Percentiles rank a stretch among this genome's conserved stretches.
Evolutionary conservation across 2,329 filamentous ascomycete species (phyloP).

Genomic region (Tolypocladium amazonense): DNA sequence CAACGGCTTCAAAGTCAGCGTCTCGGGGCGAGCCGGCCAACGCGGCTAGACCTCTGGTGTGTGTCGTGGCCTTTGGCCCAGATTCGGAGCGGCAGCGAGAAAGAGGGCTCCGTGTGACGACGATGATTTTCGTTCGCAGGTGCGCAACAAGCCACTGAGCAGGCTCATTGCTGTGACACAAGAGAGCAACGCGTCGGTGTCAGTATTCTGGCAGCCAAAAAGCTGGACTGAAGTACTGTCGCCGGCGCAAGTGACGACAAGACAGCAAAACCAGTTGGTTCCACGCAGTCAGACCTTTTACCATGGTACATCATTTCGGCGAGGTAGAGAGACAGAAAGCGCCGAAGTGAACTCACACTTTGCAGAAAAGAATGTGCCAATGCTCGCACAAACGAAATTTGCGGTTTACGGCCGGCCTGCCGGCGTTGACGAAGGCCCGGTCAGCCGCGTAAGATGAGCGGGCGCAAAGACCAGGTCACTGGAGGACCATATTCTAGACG

Average conservation of each 20-base stretch:
- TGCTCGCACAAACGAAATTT: not conserved
- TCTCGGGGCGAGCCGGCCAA: not conserved
- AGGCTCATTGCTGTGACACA: not conserved
- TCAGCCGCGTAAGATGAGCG: not conserved
- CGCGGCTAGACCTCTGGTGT: constrained; percentile 23
- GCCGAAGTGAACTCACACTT: not conserved
- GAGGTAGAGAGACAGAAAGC: not conserved
- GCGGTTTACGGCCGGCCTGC: not conserved
- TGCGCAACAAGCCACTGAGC: not conserved
- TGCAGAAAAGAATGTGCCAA: not conserved
- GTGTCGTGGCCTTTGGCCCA: constrained; percentile 50
- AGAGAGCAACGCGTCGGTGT: constrained; percentile 1
- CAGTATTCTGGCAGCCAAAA: not conserved
- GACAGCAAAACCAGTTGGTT: constrained; percentile 34
- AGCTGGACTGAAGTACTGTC: not conserved
- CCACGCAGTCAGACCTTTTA: constrained; percentile 54
- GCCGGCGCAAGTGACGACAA: constrained; percentile 6
- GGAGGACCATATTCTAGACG: not conserved
- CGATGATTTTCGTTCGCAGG: constrained; percentile 4
- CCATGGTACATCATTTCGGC: constrained; percentile 45
- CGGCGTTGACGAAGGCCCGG: not conserved
- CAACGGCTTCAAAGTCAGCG: constrained; percentile 34
- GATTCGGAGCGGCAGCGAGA: constrained; percentile 31
- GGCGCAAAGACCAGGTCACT: not conserved
- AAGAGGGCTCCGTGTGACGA: constrained; percentile 43